Percentiles rank a stretch among this genome's conserved stretches.
Conservation (phyloP, 768 basidiomycete genomes). For the Pisolithus albus region DNA sequence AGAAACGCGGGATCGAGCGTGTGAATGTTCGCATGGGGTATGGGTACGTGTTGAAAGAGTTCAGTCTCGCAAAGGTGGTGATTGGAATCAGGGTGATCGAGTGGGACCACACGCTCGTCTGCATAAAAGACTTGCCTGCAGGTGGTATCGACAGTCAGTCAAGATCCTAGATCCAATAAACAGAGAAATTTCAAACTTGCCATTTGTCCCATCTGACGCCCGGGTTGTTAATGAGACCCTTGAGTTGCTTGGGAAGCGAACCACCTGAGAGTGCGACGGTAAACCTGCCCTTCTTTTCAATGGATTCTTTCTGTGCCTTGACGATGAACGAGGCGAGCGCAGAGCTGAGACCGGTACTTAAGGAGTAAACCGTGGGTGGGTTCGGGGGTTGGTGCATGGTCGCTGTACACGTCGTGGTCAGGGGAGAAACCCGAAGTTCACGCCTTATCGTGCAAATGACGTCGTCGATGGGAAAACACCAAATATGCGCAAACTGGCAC, state of each 20-base stretch:
- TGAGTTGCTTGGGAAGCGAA: constrained; percentile 77
- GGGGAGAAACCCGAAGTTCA: constrained; percentile 7
- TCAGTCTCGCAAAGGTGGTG: constrained; percentile 65
- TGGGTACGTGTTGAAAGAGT: constrained; percentile 78
- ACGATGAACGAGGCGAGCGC: constrained; percentile 77
- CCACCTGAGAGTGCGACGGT: constrained; percentile 93
- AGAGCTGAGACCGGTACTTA: constrained; percentile 50
- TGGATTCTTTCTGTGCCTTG: constrained; percentile 82
- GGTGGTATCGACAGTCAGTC: background rate
- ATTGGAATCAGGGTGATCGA: constrained; percentile 91
- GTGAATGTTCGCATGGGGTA: constrained; percentile 74
- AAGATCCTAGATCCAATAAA: background rate
- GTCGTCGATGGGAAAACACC: background rate
- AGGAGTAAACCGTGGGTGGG: constrained; percentile 67
- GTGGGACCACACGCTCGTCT: constrained; percentile 92
- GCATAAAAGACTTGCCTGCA: constrained; percentile 95
- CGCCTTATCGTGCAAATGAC: background rate
- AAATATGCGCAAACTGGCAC: background rate
- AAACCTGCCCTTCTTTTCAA: constrained; percentile 86
- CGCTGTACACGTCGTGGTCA: constrained; percentile 8
- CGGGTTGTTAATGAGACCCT: constrained; percentile 54
- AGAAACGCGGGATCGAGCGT: constrained; percentile 64
- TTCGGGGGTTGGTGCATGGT: constrained; percentile 49
- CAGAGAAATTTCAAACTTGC: constrained; percentile 36
- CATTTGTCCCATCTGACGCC: constrained; percentile 91